Percentiles rank a stretch among this genome's conserved stretches.
Evolutionary conservation across 1,284 basidiomycete genomes (phyloP).

Genomic region (Ceratobasidium sp.): DNA sequence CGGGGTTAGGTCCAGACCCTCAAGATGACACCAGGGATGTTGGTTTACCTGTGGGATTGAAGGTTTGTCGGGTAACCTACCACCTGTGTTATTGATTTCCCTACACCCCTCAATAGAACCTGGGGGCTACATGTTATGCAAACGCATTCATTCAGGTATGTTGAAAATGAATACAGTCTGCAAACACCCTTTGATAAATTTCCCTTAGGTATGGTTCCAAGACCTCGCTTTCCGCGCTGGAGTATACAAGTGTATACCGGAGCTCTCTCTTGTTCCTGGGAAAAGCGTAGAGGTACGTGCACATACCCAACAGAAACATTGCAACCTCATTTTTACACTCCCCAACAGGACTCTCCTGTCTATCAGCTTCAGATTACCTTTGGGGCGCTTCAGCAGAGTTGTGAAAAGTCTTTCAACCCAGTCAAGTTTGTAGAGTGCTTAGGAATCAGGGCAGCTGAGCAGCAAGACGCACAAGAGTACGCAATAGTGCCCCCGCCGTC

Average conservation of each 20-base stretch:
- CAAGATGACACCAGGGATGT: conserved; percentile 61
- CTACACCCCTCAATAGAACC: conserved; percentile 65
- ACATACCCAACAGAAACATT: conserved; percentile 48
- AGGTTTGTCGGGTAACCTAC: conserved; percentile 62
- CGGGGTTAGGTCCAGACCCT: conserved; percentile 67
- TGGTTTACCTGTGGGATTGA: conserved; percentile 79
- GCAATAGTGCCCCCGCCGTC: conserved; percentile 49
- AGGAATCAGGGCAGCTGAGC: conserved; percentile 78
- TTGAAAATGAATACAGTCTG: not conserved
- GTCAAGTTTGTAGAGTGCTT: conserved; percentile 83
- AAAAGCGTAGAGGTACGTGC: conserved; percentile 62
- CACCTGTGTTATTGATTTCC: not conserved
- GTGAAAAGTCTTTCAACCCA: conserved; percentile 80
- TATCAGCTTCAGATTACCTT: conserved; percentile 63
- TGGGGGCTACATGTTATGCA: conserved; percentile 93
- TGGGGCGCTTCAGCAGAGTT: conserved; percentile 80
- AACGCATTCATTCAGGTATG: conserved; percentile 88
- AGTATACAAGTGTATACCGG: conserved; percentile 65
- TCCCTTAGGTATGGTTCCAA: conserved; percentile 68
- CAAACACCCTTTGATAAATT: not conserved
- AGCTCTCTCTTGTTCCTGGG: conserved; percentile 61
- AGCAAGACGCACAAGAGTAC: conserved; percentile 95
- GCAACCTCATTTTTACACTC: conserved; percentile 49
- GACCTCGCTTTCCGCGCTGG: conserved; percentile 71
- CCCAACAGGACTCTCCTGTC: conserved; percentile 51